A percentile compares a stretch with the other conserved stretches of the same genome.
Conservation (phyloP, 2,329 filamentous ascomycete genomes). For the Pyrenophora teres region DNA sequence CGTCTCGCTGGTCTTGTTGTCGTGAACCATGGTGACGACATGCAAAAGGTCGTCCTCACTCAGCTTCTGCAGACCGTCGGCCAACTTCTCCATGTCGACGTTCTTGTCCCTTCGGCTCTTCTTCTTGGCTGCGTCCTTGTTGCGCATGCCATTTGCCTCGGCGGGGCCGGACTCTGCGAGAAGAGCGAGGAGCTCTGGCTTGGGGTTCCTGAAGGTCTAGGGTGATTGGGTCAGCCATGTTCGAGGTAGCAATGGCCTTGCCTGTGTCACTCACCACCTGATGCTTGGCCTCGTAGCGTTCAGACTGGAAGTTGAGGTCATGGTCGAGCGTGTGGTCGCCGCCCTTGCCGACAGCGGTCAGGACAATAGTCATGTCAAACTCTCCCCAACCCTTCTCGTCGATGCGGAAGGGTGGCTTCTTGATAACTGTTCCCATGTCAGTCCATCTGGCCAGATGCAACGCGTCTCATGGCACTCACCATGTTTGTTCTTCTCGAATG, state of each 20-base stretch:
- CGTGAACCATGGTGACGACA: slow-evolving; percentile 97
- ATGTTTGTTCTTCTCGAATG: slow-evolving; percentile 85
- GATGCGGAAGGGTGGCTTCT: slow-evolving; percentile 84
- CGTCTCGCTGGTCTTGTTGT: slow-evolving; percentile 91
- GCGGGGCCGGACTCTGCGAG: slow-evolving; percentile 85
- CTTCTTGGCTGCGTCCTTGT: slow-evolving; percentile 75
- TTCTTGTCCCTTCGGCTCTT: slow-evolving; percentile 70
- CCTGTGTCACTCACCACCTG: slow-evolving; percentile 59
- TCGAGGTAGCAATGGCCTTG: not conserved
- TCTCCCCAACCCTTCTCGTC: slow-evolving; percentile 97
- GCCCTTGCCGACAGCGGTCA: slow-evolving; percentile 83
- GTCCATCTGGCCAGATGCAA: not conserved
- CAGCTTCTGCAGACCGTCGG: slow-evolving; percentile 85
- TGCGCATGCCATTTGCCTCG: slow-evolving; percentile 63
- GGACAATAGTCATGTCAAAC: slow-evolving; percentile 90
- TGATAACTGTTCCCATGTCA: slow-evolving; percentile 58
- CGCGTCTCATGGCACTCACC: slow-evolving; percentile 57
- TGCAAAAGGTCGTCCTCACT: slow-evolving; percentile 91
- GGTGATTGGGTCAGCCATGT: not conserved
- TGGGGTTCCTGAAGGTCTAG: slow-evolving; percentile 87
- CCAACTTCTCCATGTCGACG: slow-evolving; percentile 94
- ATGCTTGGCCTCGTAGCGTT: slow-evolving; percentile 83
- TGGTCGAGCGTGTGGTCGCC: slow-evolving; percentile 79
- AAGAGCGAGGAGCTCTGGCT: slow-evolving; percentile 76
- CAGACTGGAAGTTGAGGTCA: slow-evolving; percentile 87